Base-by-base conservation (phyloP, 1,284 basidiomycete species). In the Microbotryum intermedium region DNA sequence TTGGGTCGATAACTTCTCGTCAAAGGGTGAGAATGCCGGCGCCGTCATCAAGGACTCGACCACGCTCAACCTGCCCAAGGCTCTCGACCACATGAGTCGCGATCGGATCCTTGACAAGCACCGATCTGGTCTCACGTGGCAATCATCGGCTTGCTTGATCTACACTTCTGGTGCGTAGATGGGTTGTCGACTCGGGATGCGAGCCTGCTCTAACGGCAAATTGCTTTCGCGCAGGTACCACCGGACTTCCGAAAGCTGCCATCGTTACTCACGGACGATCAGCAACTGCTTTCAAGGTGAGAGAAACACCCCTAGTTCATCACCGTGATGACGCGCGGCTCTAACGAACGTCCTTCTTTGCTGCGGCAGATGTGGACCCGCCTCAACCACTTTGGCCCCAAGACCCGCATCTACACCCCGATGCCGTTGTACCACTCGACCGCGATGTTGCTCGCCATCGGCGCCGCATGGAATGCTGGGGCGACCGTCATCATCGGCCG, bases 401-500 rank as follows among this genome's bases (percentile, higher is more conserved):
- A 61, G 13, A 49, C 54, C n/a, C 47, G 66, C 8, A 74, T 75
- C 61, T 75, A 74, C 66, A 75, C 74, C 5, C 71, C 72, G 20
- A 75, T 75, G 74, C 74, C 74, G 10, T 43, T 65, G 59, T 66
- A 66, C 34, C 60, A 63, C 45, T 58, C 57, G 26, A 71, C 69
- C 1, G 72, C 72, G 4, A 65, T 72, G 42, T 64, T 74, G 58
- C 68, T 75, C 39, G 73, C 73, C 58, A 64, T 75, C 56, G 70
- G 64, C 44, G 65, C 70, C 16, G 61, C 68, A 18, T 69, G 72
- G 63, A 64, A 63, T 51, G 63, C 67, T 5, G 67, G 69, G 20
- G 62, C 66, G 28, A 71, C 71, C n/a, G 72, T 75, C 59, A 72
- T 74, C 65, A 75, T 75, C 59, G 74, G 74, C 0, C 70, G 74